These are phyloP conservation scores for Botrytis aclada DNA, from an alignment of 2,329 filamentous ascomycete genomes.

Conservation along the genomic window DNA sequence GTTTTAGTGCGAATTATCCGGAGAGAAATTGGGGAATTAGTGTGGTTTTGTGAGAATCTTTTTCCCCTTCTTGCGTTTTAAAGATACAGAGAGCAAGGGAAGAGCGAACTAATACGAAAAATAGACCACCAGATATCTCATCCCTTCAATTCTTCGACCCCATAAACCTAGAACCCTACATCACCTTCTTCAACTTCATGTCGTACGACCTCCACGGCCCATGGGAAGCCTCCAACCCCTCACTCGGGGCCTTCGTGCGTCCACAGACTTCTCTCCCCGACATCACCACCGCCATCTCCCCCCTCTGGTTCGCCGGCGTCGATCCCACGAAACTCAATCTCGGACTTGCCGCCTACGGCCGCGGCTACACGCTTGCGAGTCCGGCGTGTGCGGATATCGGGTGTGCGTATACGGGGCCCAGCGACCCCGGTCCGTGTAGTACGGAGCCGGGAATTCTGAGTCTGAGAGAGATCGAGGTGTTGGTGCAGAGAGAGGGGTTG, in stretches of 20 bases:
- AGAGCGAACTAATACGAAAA: too few relatives aligned
- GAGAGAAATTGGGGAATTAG: constrained; percentile 39
- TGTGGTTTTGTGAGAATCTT: constrained; percentile 38
- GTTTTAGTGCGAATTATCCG: constrained; percentile 39
- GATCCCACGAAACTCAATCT: constrained; percentile 45
- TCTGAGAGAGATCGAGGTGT: constrained; percentile 36
- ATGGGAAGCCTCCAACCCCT: constrained; percentile 40
- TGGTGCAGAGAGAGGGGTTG: constrained; percentile 30
- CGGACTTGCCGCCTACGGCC: constrained; percentile 48
- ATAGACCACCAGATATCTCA: constrained; percentile 36
- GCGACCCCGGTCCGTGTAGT: constrained; percentile 35
- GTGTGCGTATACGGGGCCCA: constrained; percentile 30
- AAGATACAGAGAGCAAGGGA: too few relatives aligned
- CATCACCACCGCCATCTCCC: constrained; percentile 40
- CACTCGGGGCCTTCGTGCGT: constrained; percentile 37
- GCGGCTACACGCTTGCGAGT: constrained; percentile 42
- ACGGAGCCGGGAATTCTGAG: constrained; percentile 37
- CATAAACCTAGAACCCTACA: constrained; percentile 27
- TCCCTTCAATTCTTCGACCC: constrained; percentile 39
- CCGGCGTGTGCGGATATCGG: constrained; percentile 28
- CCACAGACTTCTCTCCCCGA: constrained; percentile 45
- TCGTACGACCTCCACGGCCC: constrained; percentile 42
- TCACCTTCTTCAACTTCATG: constrained; percentile 40
- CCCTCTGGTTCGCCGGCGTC: constrained; percentile 44
- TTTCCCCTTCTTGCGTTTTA: too few relatives aligned